These are phyloP conservation scores for Capronia epimyces DNA, from an alignment of 2,329 filamentous ascomycete genomes.

Conservation along the genomic window DNA sequence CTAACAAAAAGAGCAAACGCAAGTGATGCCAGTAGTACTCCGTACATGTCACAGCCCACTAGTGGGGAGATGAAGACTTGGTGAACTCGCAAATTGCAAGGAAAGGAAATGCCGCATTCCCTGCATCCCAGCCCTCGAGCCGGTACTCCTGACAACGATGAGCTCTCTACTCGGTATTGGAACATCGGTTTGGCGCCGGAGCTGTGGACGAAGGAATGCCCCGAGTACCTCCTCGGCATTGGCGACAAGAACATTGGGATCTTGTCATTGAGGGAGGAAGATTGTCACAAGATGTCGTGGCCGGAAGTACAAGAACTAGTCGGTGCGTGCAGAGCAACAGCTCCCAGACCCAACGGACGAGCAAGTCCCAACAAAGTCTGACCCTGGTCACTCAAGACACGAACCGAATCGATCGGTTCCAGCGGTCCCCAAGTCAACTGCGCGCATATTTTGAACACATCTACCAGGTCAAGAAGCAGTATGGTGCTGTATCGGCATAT, in stretches of 20 bases:
- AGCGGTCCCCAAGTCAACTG: constrained; percentile 69
- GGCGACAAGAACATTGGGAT: constrained; percentile 64
- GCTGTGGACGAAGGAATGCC: constrained; percentile 62
- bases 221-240: constrained; percentile 60
- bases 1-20: too few relatives aligned
- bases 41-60: too few relatives aligned
- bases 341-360: background rate
- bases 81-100: background rate
- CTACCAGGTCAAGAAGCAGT: constrained; percentile 55
- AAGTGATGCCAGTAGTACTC: too few relatives aligned
- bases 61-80: background rate
- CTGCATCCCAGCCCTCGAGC: constrained; percentile 14
- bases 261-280: constrained; percentile 63
- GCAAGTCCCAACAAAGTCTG: background rate
- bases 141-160: constrained; percentile 29
- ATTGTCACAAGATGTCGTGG: constrained; percentile 64
- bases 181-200: constrained; percentile 67
- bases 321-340: constrained; percentile 30
- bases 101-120: constrained; percentile 25
- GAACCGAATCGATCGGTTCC: constrained; percentile 71
- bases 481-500: constrained; percentile 75
- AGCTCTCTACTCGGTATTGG: constrained; percentile 60
- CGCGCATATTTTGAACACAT: constrained; percentile 71
- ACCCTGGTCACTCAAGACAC: constrained; percentile 36
- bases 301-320: constrained; percentile 60